Evolutionary conservation across 768 basidiomycete species (phyloP).

Genomic region (Megacollybia marginata): DNA sequence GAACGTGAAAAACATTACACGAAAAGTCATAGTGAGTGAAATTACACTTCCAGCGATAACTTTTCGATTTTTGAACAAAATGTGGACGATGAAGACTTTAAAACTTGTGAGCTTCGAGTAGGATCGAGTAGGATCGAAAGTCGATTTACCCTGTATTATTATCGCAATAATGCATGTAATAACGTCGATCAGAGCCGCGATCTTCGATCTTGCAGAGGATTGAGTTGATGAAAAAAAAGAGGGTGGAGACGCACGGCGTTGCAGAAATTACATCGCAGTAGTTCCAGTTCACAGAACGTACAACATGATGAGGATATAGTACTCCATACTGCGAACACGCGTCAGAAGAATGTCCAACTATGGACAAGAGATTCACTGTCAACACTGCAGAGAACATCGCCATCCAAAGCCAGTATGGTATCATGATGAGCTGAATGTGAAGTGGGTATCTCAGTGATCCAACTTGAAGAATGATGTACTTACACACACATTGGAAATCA

Average conservation of each 20-base stretch:
- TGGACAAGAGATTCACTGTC: background rate
- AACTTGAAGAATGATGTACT: too few relatives aligned
- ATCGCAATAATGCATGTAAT: slow-evolving; percentile 15
- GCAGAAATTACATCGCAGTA: background rate
- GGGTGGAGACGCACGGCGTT: background rate
- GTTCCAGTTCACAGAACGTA: background rate
- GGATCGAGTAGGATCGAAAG: background rate
- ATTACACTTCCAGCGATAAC: slow-evolving; percentile 16
- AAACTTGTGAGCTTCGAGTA: background rate
- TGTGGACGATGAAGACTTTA: slow-evolving; percentile 14
- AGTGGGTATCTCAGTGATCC: too few relatives aligned
- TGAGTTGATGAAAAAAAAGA: background rate
- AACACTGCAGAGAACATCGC: background rate
- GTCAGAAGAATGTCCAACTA: background rate
- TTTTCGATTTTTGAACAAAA: slow-evolving; percentile 19
- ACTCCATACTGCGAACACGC: background rate
- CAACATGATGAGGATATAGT: background rate
- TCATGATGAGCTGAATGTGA: background rate
- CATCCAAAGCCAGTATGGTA: background rate
- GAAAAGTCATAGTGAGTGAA: slow-evolving; percentile 20
- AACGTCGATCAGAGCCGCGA: background rate
- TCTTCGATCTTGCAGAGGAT: background rate
- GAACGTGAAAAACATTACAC: slow-evolving; percentile 20
- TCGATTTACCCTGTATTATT: slow-evolving; percentile 15
- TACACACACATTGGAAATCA: too few relatives aligned